Base-by-base conservation (phyloP, 208 protist species). In the Trypanosoma caninum region DNA sequence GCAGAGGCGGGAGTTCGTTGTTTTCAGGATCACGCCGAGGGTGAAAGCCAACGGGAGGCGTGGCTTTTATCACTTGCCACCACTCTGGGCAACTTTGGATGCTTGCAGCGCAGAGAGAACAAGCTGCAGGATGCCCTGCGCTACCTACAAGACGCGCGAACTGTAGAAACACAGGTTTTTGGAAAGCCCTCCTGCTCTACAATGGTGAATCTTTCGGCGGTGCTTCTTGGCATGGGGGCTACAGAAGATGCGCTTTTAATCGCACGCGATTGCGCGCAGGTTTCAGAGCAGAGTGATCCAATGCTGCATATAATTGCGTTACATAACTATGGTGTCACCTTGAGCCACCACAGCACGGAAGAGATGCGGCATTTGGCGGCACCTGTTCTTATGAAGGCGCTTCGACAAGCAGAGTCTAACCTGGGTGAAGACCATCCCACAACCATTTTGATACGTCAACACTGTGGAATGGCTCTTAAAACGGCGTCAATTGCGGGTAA, bases 21-120 rank as follows among this genome's bases (percentile, higher is more conserved):
- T 20, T 20, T 54, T 45, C n/a, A 35, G 34, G 31, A 13, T 31
- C 13, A 52, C 9, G 0, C 68, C 18, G 18, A 54, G 9, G 40
- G 22, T 40, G 22, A 64, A 22, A 42, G 51, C 8, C 14, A 53
- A 45, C 61, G 53, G 42, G 71, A 86, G 8, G 64, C 57, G 6
- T 90, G 85, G 78, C 76, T 87, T 14, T 72, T 89, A 10, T 74
- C 65, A 27, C 78, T 87, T 65, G 80, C 82, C 9, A 58, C 80
- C 25, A 90, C 89, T 22, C 63, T 93, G 13, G 89, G 85, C 69
- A 95, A 95, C 45, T 53, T 91, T 22, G 89, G 89, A 28, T 95
- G 85, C 46, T 70, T 84, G 34, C 77, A 79, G n/a, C 79, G 86
- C n/a, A 80, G 83, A 5, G 71, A 78, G 20, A 72, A 75, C 33